Conservation (phyloP, 768 basidiomycete genomes). For the Termitomyces heimii region DNA sequence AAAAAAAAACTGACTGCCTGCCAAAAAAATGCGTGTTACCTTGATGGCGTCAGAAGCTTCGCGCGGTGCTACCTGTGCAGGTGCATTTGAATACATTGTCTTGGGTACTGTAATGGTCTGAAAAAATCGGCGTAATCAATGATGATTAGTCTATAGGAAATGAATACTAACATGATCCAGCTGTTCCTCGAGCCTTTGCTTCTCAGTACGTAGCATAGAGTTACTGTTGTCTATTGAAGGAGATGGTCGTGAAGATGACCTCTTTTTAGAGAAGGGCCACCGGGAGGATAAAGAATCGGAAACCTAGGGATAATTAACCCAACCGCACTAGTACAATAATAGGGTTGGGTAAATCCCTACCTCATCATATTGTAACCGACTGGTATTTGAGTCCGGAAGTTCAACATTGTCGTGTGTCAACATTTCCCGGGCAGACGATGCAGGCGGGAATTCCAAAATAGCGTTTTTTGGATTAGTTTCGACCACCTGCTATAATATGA, state of each 20-base stretch:
- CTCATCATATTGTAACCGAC: not conserved
- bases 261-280: slow-evolving; percentile 4
- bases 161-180: slow-evolving; percentile 42
- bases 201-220: not conserved
- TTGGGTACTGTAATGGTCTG: not conserved
- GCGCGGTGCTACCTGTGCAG: not conserved
- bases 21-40: not conserved
- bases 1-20: not conserved
- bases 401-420: not conserved
- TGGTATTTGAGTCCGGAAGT: not conserved
- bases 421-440: not conserved
- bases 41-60: not conserved
- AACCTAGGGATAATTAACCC: not conserved
- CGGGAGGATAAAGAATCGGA: not conserved
- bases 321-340: not conserved
- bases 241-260: slow-evolving; percentile 2
- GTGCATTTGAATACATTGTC: not conserved
- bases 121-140: not conserved
- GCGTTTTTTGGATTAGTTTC: not conserved
- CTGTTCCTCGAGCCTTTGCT: not conserved
- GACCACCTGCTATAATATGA: not conserved
- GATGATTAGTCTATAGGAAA: not conserved
- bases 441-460: not conserved
- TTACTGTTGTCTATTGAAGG: not conserved
- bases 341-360: not conserved